Conservation (phyloP, 306 rosid species). For the Dalbergia cochinchinensis region DNA sequence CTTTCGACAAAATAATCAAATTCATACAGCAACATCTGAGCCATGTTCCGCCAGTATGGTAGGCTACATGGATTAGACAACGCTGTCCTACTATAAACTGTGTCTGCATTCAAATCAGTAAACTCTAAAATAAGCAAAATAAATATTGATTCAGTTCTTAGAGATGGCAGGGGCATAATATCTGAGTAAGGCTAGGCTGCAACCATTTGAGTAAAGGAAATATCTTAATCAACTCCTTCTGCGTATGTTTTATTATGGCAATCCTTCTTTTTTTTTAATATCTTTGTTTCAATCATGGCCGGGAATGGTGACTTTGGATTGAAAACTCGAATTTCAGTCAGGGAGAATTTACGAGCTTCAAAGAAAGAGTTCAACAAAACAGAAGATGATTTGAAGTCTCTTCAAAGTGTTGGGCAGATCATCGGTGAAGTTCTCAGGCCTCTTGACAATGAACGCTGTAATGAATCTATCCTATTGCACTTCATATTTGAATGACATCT, state of each 20-base stretch:
- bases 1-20: neutral
- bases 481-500: conserved; percentile 8
- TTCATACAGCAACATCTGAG: neutral
- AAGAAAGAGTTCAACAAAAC: conserved; percentile 93
- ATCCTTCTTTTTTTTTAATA: neutral
- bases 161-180: neutral
- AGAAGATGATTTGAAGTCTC: conserved; percentile 98
- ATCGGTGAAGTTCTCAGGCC: conserved; percentile 98
- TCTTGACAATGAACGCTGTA: conserved; percentile 94
- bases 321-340: conserved; percentile 61
- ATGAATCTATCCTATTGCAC: conserved; percentile 35
- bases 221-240: neutral
- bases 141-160: conserved; percentile 14
- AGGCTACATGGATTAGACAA: too few relatives aligned
- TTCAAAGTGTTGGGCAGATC: conserved; percentile 94
- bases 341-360: conserved; percentile 77
- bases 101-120: too few relatives aligned
- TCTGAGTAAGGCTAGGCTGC: neutral
- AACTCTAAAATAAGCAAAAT: neutral
- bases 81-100: too few relatives aligned
- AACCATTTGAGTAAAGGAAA: neutral
- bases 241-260: neutral
- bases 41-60: too few relatives aligned
- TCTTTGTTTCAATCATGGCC: conserved; percentile 9
- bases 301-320: conserved; percentile 33